Evolutionary conservation across 2,329 filamentous ascomycete species (phyloP), one percentile per base, ranked within the genome.

Genomic region (Ceratocystis cubensis): DNA sequence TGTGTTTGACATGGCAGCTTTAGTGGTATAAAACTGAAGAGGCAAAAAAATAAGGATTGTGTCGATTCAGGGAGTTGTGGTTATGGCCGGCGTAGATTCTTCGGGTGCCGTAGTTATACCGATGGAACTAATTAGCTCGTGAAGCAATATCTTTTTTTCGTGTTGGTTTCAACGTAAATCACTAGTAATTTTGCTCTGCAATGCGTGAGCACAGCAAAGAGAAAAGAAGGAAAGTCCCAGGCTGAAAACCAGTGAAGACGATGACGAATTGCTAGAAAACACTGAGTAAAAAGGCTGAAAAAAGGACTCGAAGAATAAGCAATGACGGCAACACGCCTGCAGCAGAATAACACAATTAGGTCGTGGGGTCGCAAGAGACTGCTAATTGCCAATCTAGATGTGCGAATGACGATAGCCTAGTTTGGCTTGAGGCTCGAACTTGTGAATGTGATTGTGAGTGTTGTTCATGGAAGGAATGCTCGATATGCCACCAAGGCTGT

Each of bases 1-100:
- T 61, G 75, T 72, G 75, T 85, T 85, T 68, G 83, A 85, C 83
- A 85, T 85, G 67, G 70, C 79, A 75, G 37, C 8, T 28, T 25
- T 28, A 25, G n/a, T 53, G 20, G 13, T 53, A 22, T 53, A 28
- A 53, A 28, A 53, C 48, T 15, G 48, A 28, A 22, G 7, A 50
- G n/a, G 22, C 20, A 20, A 20, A 25, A 50, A 10, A 50, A 50
- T 10, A 53, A 15, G 20, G 48, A 15, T 28, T 25, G 20, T 28
- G 48, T 28, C 8, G 20, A 28, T 28, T 28, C 3, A 25, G 22
- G 13, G 22, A 53, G 48, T 53, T 15, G 48, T 13, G 48, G 15
- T 22, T 53, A 28, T 53, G 20, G 22, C 10, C 48, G 22, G 7
- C 10, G 48, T 53, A 53, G 10, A 25, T 53, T 13, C 46, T 53